These are phyloP conservation scores for Alternaria conjuncta DNA, from an alignment of 2,329 filamentous ascomycete species.

Conservation along the genomic window DNA sequence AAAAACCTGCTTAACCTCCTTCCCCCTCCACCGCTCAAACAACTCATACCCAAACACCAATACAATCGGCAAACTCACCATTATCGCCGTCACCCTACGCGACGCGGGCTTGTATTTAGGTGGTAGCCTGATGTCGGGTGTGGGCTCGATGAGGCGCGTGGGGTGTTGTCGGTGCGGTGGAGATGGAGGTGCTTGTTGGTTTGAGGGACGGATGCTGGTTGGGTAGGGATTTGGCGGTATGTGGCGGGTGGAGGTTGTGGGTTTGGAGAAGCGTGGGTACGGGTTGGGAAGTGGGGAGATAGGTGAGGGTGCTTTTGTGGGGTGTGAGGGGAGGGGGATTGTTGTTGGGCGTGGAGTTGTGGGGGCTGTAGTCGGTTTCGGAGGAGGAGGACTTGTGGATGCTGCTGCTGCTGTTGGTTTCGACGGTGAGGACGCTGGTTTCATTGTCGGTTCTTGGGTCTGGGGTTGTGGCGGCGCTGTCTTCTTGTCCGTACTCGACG, in stretches of 20 bases:
- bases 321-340: slow-evolving; percentile 32
- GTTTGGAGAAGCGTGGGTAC: not conserved
- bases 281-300: not conserved
- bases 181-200: not conserved
- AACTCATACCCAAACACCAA: slow-evolving; percentile 44
- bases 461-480: not conserved
- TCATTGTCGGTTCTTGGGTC: not conserved
- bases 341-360: slow-evolving; percentile 21
- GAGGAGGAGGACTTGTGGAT: not conserved
- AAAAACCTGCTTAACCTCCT: slow-evolving; percentile 16
- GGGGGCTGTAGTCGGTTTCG: not conserved
- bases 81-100: slow-evolving; percentile 40
- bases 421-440: slow-evolving; percentile 19
- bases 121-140: slow-evolving; percentile 27
- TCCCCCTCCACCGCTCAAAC: slow-evolving; percentile 32
- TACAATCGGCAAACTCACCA: slow-evolving; percentile 44
- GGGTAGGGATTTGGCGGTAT: slow-evolving; percentile 7
- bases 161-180: not conserved
- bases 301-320: slow-evolving; percentile 20
- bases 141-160: slow-evolving; percentile 29
- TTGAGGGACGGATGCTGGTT: not conserved
- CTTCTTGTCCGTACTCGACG: not conserved
- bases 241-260: slow-evolving; percentile 7
- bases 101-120: slow-evolving; percentile 43
- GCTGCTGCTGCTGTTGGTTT: not conserved